These are phyloP conservation scores for Voacanga thouarsii DNA, from an alignment of 257 asterid genomes.

Conservation along the genomic window DNA sequence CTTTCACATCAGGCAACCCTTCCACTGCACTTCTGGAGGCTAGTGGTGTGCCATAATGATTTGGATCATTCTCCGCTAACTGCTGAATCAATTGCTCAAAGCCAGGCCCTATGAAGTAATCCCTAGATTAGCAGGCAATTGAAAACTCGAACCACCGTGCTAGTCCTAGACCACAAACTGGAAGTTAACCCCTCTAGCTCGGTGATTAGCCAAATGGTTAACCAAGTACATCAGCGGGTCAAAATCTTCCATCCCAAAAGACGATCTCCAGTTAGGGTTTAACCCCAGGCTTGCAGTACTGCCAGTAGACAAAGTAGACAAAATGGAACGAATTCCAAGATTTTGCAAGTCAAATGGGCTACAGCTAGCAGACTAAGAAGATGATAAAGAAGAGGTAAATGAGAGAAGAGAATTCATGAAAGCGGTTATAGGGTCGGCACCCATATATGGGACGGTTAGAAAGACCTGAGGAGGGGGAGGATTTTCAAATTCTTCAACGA, in stretches of 20 bases:
- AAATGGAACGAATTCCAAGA: slow-evolving; percentile 10
- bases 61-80: too few species aligned
- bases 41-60: too few species aligned
- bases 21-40: too few species aligned
- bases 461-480: too few species aligned
- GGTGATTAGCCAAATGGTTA: slow-evolving; percentile 40
- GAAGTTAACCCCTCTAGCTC: slow-evolving; percentile 52
- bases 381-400: slow-evolving; percentile 19
- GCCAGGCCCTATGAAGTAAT: slow-evolving; percentile 65
- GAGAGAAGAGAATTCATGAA: slow-evolving; percentile 34
- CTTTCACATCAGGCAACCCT: too few species aligned
- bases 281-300: slow-evolving; percentile 3
- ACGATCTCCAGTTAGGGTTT: background rate
- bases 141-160: slow-evolving; percentile 20
- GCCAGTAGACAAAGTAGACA: background rate
- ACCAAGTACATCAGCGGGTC: too few species aligned
- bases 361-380: slow-evolving; percentile 6
- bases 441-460: too few species aligned
- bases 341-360: slow-evolving; percentile 16
- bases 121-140: slow-evolving; percentile 42
- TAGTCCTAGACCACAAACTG: too few species aligned
- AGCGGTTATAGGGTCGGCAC: too few species aligned
- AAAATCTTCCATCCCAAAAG: too few species aligned
- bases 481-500: too few species aligned
- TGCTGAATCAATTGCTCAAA: too few species aligned